A percentile compares a stretch with the other conserved stretches of the same genome.
These are phyloP conservation scores for Russula brevipes DNA, from an alignment of 768 basidiomycete genomes.

Conservation along the genomic window DNA sequence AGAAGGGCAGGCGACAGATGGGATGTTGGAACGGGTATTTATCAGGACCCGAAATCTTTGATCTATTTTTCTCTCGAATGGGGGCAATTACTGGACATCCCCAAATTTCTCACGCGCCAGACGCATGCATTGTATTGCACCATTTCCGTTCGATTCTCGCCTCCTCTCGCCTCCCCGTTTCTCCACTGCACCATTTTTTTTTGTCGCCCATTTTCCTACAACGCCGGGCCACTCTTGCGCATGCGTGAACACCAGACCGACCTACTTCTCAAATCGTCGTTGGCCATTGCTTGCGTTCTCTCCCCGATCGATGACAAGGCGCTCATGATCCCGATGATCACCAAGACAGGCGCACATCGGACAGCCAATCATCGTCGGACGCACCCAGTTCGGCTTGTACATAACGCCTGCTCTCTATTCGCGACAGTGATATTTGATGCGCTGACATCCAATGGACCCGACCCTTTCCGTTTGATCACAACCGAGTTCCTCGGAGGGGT, in stretches of 20 bases:
- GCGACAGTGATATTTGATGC: constrained; percentile 4
- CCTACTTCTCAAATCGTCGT: neutral
- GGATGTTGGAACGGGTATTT: constrained; percentile 17
- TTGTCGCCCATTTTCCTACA: neutral
- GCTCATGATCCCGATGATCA: neutral
- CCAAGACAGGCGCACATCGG: neutral
- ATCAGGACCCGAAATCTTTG: constrained; percentile 8
- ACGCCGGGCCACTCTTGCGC: neutral
- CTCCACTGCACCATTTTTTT: neutral
- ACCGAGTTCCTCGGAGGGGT: constrained; percentile 11
- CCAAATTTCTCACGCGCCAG: constrained; percentile 25
- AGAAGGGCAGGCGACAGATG: neutral
- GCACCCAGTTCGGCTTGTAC: neutral
- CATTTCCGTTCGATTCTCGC: constrained; percentile 10
- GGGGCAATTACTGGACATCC: neutral
- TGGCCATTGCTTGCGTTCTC: neutral
- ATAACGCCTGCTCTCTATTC: constrained; percentile 2
- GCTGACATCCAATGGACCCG: neutral
- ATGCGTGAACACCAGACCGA: too few species aligned
- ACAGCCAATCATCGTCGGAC: constrained; percentile 2
- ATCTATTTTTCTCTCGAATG: neutral
- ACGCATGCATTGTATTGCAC: too few species aligned
- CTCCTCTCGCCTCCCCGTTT: constrained; percentile 5
- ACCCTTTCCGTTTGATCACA: neutral
- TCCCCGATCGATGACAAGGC: constrained; percentile 13